A percentile compares a stretch with the other conserved stretches of the same genome.
phyloP scores from a whole-genome alignment of 225 moss, liverwort and hornwort genomes.

The Asterella californica region DNA sequence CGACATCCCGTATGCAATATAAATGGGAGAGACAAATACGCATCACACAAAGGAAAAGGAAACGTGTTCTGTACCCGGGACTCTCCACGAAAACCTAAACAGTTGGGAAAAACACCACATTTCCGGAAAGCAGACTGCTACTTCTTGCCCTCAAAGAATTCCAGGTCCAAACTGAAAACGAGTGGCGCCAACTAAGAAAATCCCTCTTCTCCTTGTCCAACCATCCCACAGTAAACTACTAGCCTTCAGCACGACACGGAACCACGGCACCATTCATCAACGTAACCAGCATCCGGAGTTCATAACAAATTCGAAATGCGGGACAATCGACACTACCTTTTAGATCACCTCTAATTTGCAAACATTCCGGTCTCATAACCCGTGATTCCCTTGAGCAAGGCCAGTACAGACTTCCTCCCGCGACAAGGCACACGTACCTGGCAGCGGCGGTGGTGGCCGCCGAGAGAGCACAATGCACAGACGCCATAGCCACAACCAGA shows the following conservation, averaged over 20 bases:
- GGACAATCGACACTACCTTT: neutral
- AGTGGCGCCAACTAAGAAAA: neutral
- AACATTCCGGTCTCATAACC: no score
- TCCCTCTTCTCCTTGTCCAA: no score
- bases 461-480: constrained; percentile 13
- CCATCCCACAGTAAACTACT: no score
- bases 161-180: neutral
- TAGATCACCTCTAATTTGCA: no score
- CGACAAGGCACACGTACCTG: neutral
- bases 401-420: neutral
- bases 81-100: neutral
- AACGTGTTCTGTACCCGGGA: neutral
- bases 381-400: no score
- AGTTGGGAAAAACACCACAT: neutral
- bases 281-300: neutral
- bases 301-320: neutral
- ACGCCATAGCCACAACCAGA: constrained; percentile 20
- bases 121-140: neutral
- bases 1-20: neutral
- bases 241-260: no score
- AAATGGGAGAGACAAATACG: neutral
- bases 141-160: neutral
- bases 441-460: neutral
- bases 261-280: no score
- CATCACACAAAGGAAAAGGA: neutral